Percentiles rank a stretch among this genome's conserved stretches.
Conservation (phyloP, 495 filamentous ascomycete genomes). For the Penicillium bialowiezense region DNA sequence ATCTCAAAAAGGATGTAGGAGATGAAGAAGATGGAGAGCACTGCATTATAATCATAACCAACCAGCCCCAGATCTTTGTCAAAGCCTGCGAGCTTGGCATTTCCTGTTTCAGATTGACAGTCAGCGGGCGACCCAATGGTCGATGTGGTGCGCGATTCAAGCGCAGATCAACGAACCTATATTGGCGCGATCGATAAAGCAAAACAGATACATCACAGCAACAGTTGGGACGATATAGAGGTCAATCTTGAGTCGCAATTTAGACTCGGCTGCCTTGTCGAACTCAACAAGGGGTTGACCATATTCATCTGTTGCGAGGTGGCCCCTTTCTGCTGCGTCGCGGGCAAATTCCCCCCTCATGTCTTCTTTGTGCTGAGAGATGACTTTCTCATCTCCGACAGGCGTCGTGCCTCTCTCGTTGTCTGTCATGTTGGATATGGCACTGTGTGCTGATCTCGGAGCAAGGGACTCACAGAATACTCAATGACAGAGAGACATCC, state of each 20-base stretch:
- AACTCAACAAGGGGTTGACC: constrained; percentile 55
- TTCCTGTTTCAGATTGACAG: constrained; percentile 17
- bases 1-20: constrained; percentile 78
- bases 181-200: constrained; percentile 59
- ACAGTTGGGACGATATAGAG: constrained; percentile 47
- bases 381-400: constrained; percentile 24
- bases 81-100: constrained; percentile 39
- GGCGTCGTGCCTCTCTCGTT: constrained; percentile 4
- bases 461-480: neutral
- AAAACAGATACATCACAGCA: constrained; percentile 49
- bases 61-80: constrained; percentile 49
- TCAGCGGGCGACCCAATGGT: constrained; percentile 8
- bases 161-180: constrained; percentile 44
- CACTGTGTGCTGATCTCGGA: neutral
- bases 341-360: constrained; percentile 29
- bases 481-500: neutral
- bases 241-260: constrained; percentile 46
- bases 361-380: constrained; percentile 17
- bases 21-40: constrained; percentile 67
- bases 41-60: constrained; percentile 60
- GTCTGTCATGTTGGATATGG: constrained; percentile 5
- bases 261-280: constrained; percentile 57
- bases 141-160: neutral
- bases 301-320: constrained; percentile 60
- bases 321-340: constrained; percentile 54